Base-by-base conservation (phyloP, 169 alveolate genomes). In the Plasmodium sp. region DNA sequence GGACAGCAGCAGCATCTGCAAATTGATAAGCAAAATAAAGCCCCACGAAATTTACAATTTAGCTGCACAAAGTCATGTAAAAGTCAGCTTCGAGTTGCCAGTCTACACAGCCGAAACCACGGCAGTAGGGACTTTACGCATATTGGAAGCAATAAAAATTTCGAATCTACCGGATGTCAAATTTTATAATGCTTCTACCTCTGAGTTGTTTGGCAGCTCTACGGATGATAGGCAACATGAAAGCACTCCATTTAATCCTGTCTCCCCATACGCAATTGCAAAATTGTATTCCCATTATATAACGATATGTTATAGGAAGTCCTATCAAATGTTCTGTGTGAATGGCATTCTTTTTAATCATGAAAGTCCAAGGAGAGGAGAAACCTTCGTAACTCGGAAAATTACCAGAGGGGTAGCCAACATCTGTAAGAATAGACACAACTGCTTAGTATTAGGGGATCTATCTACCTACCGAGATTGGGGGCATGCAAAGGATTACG, bases 201-300 rank as follows among this genome's bases (percentile, higher is more conserved):
- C 97, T 22, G 98, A 97, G 93, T 95, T 97, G 96, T 97, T 75
- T 84, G 98, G 98, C 27, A 80, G 92, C 58, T 96, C 77, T 10
- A 41, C 48, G 22, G 71, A 72, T 43, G 71, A 79, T 3, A 82
- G 84, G 3, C 96, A 96, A 83, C 77, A 93, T 33, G 98, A 97
- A 96, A 83, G 84, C 41, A 96, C 98, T 3, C 98, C 98, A 12
- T 97, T 97, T 95, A 94, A 96, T 74, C 99, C 99, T 1, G 96
- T 97, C n/a, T 97, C 98, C 14, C 99, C 99, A 22, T 97, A 97
- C 73, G 99, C 98, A 10, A 97, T 96, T 22, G 94, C 97, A 51
- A 97, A 97, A 94, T 81, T 96, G 54, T 91, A 96, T 81, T 91
- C 96, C 14, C 96, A 96, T 90, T 96, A 95, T 93, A 92, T 85